These are phyloP conservation scores for Komagataella pastoris DNA, from an alignment of 805 yeast genomes.

Conservation along the genomic window DNA sequence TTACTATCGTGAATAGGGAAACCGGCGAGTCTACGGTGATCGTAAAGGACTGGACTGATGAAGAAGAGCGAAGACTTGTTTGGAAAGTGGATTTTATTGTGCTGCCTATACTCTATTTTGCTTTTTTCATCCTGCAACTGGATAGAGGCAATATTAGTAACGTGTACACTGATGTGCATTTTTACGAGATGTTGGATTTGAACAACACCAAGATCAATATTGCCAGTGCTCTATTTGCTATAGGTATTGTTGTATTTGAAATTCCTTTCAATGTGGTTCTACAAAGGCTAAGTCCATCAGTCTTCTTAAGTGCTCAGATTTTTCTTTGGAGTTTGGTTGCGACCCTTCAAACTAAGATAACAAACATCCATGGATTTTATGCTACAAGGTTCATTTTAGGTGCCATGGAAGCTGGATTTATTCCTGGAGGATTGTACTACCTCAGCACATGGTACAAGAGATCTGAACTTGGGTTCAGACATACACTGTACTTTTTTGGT, in stretches of 20 bases:
- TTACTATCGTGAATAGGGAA: constrained; percentile 1
- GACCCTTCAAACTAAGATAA: constrained; percentile 20
- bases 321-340: constrained; percentile 24
- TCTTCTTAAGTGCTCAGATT: constrained; percentile 7
- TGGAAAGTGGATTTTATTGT: constrained; percentile 8
- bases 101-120: constrained; percentile 4
- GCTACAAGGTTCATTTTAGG: constrained; percentile 25
- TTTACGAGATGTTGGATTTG: constrained; percentile 17
- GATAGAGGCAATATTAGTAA: constrained; percentile 41
- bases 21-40: constrained; percentile 3
- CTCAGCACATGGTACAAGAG: constrained; percentile 25
- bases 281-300: constrained; percentile 23
- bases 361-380: constrained; percentile 11
- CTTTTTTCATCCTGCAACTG: constrained; percentile 23
- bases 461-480: constrained; percentile 22
- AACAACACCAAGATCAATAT: constrained; percentile 10
- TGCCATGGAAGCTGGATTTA: constrained; percentile 26
- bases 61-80: constrained; percentile 7
- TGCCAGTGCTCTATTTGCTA: constrained; percentile 25
- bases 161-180: constrained; percentile 27
- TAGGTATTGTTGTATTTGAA: constrained; percentile 27
- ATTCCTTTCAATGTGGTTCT: constrained; percentile 19
- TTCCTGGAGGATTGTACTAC: constrained; percentile 25
- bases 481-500: constrained; percentile 22
- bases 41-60: constrained; percentile 6